phyloP scores from a whole-genome alignment of 768 basidiomycete species.

The Collybia mongolica region DNA sequence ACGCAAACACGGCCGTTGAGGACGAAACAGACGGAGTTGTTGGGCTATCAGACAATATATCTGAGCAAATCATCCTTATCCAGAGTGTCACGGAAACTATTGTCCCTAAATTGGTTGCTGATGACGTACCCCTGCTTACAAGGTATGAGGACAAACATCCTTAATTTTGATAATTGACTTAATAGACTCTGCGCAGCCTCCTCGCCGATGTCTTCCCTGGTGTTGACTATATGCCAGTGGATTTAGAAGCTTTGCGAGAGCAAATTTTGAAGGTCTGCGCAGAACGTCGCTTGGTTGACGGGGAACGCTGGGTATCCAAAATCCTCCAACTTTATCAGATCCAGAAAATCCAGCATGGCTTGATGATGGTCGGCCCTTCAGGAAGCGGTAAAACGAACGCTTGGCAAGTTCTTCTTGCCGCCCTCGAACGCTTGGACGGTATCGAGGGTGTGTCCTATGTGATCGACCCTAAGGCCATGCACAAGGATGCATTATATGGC shows the following conservation, averaged over 20 bases:
- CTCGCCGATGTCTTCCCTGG: conserved; percentile 98
- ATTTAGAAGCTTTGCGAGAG: conserved; percentile 81
- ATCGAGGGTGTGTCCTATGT: conserved; percentile 92
- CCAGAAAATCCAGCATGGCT: conserved; percentile 98
- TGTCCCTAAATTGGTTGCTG: conserved; percentile 95
- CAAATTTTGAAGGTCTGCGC: conserved; percentile 85
- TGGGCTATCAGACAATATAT: conserved; percentile 66
- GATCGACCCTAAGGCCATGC: conserved; percentile 98
- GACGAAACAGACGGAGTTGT: conserved; percentile 39
- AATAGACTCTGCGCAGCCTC: conserved; percentile 49
- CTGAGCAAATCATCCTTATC: conserved; percentile 95
- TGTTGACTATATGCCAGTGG: conserved; percentile 85
- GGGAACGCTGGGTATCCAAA: conserved; percentile 91
- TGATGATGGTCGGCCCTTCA: conserved; percentile 99
- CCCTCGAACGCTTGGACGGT: conserved; percentile 89
- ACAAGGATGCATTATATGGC: conserved; percentile 97
- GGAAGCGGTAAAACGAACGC: conserved; percentile 97
- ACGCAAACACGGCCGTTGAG: conserved; percentile 34
- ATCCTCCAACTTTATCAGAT: conserved; percentile 98
- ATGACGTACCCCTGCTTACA: conserved; percentile 92
- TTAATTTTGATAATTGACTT: conserved; percentile 2
- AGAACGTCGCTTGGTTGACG: conserved; percentile 81
- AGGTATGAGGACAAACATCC: conserved; percentile 49
- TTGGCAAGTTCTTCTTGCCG: conserved; percentile 91
- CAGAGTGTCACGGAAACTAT: conserved; percentile 99